These are phyloP conservation scores for Boletus albobrunnescens DNA, from an alignment of 1,284 basidiomycete species.

Conservation along the genomic window DNA sequence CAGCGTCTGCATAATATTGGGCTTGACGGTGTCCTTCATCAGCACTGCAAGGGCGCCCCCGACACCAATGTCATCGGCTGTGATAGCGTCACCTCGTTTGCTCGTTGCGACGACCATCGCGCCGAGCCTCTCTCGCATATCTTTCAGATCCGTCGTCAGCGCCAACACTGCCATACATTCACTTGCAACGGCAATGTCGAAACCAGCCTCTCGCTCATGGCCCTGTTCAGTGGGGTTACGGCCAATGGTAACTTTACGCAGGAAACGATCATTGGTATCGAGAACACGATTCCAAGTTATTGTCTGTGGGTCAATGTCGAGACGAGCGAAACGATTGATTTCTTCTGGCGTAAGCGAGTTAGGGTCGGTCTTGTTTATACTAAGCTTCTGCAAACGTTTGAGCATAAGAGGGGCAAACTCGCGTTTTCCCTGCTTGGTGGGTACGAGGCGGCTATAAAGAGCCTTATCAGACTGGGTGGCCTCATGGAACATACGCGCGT, in stretches of 20 bases:
- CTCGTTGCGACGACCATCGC: slow-evolving; percentile 97
- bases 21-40: slow-evolving; percentile 99
- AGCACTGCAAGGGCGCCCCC: slow-evolving; percentile 95
- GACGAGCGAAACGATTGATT: slow-evolving; percentile 82
- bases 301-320: slow-evolving; percentile 88
- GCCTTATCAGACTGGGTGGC: slow-evolving; percentile 94
- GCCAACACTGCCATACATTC: slow-evolving; percentile 99
- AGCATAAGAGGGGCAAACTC: slow-evolving; percentile 96
- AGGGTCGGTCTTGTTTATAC: slow-evolving; percentile 93
- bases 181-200: slow-evolving; percentile 96
- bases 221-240: slow-evolving; percentile 90
- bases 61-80: slow-evolving; percentile 95
- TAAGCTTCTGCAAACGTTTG: slow-evolving; percentile 91
- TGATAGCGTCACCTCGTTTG: slow-evolving; percentile 88
- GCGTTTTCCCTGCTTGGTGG: slow-evolving; percentile 91
- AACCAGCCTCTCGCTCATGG: slow-evolving; percentile 84
- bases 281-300: slow-evolving; percentile 99
- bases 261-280: slow-evolving; percentile 96
- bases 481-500: slow-evolving; percentile 98
- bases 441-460: slow-evolving; percentile 89
- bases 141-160: slow-evolving; percentile 80
- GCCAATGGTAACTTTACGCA: slow-evolving; percentile 92
- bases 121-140: slow-evolving; percentile 91
- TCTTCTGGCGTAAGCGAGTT: slow-evolving; percentile 92
- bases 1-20: slow-evolving; percentile 97